Evolutionary conservation across 2,329 filamentous ascomycete species (phyloP).

Genomic region (Ophiostoma pallidulum): DNA sequence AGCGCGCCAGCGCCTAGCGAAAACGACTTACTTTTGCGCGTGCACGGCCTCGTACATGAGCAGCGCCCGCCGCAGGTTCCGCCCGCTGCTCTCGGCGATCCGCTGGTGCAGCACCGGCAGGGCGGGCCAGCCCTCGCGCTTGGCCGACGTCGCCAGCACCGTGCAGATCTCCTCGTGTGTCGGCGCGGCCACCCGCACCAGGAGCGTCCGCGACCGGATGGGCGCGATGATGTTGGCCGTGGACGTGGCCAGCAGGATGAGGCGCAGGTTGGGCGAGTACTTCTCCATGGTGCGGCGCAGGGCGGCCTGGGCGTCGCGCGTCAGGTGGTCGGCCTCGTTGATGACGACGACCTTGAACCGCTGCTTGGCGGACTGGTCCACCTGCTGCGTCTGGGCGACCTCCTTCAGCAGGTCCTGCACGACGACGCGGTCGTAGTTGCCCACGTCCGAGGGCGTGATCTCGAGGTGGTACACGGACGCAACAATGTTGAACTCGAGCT

Average conservation of each 20-base stretch:
- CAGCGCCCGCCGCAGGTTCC: conserved; percentile 81
- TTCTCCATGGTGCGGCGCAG: conserved; percentile 97
- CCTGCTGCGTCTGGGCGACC: conserved; percentile 96
- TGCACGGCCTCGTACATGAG: conserved; percentile 97
- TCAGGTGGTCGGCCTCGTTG: conserved; percentile 94
- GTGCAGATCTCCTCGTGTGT: conserved; percentile 74
- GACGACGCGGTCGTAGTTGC: conserved; percentile 91
- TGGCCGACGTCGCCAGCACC: conserved; percentile 60
- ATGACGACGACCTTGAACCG: conserved; percentile 98
- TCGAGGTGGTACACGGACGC: conserved; percentile 95
- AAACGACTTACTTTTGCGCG: conserved; percentile 75
- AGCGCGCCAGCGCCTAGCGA: no score
- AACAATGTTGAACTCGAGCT: conserved; percentile 98
- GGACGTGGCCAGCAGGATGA: conserved; percentile 90
- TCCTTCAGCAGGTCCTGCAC: conserved; percentile 94
- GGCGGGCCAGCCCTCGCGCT: conserved; percentile 75
- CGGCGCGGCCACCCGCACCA: conserved; percentile 86
- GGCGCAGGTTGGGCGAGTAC: conserved; percentile 85
- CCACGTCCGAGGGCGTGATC: conserved; percentile 94
- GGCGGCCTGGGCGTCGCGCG: conserved; percentile 88
- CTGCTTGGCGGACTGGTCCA: conserved; percentile 85
- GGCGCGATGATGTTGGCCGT: conserved; percentile 99
- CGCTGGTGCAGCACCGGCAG: conserved; percentile 67
- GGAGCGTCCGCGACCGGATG: conserved; percentile 81
- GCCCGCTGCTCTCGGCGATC: conserved; percentile 82